phyloP scores from a whole-genome alignment of 208 protist species.

The Acanthamoeba sp. region DNA sequence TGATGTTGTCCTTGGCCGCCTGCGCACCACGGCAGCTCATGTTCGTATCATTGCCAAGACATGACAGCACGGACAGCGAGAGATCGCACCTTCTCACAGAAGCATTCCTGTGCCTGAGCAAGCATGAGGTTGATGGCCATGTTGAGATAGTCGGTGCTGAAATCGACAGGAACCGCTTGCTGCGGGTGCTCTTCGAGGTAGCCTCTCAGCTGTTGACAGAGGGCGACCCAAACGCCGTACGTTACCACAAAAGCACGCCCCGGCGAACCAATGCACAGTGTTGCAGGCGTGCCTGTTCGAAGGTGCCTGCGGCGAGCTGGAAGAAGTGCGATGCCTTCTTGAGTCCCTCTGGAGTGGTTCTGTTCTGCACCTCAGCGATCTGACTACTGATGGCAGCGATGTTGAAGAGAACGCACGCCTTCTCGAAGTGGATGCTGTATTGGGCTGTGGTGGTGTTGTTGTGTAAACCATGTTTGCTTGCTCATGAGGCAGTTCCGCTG shows the following conservation, averaged over 20 bases:
- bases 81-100: conserved; percentile 32
- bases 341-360: conserved; percentile 31
- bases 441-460: neutral
- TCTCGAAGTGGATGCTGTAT: conserved; percentile 37
- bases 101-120: conserved; percentile 56
- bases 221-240: no score
- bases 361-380: conserved; percentile 31
- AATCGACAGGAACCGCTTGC: neutral
- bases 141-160: conserved; percentile 40
- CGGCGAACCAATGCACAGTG: no score
- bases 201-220: neutral
- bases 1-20: conserved; percentile 59
- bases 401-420: conserved; percentile 39
- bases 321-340: conserved; percentile 63
- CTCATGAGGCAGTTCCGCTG: no score
- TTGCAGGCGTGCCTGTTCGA: conserved; percentile 13
- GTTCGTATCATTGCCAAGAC: neutral
- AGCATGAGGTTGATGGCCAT: conserved; percentile 54
- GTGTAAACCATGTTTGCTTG: neutral
- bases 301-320: conserved; percentile 45
- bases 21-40: no score
- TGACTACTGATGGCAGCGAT: conserved; percentile 40
- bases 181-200: conserved; percentile 44
- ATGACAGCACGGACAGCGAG: no score
- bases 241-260: no score